Percentiles rank a stretch among this genome's conserved stretches.
These are phyloP conservation scores for Podospora tetraspora DNA, from an alignment of 495 filamentous ascomycete genomes.

Conservation along the genomic window DNA sequence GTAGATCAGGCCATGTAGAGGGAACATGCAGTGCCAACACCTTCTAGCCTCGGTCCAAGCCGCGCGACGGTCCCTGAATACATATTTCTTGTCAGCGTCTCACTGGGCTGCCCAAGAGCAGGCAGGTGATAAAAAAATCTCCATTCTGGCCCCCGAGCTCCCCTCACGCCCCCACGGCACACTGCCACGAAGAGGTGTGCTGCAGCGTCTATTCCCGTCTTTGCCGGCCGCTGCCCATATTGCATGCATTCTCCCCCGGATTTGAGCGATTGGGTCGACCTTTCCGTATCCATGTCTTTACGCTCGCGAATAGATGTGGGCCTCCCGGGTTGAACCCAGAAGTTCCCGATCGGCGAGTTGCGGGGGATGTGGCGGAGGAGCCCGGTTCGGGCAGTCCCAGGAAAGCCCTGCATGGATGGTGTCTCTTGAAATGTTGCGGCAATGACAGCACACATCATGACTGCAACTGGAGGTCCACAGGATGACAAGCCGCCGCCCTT, in stretches of 20 bases:
- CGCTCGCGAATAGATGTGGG: not conserved
- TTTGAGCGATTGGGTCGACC: not conserved
- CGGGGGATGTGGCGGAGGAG: slow-evolving; percentile 1
- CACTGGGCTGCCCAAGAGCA: not conserved
- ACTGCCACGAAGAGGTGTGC: not conserved
- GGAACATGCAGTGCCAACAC: not conserved
- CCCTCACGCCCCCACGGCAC: not conserved
- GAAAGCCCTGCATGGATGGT: not conserved
- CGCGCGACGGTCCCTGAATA: not conserved
- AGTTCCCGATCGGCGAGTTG: not conserved
- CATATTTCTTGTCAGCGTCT: not conserved
- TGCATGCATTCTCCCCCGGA: slow-evolving; percentile 4
- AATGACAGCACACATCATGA: not conserved
- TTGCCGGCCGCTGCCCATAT: not conserved
- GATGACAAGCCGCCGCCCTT: not conserved
- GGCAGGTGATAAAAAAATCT: not conserved
- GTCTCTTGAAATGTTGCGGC: not conserved
- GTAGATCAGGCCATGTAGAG: slow-evolving; percentile 5
- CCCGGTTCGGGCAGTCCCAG: not conserved
- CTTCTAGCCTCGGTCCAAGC: slow-evolving; percentile 6
- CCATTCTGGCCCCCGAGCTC: not conserved
- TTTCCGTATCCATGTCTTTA: not conserved
- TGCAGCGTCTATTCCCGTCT: not conserved
- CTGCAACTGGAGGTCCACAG: not conserved
- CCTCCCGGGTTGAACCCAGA: not conserved